These are phyloP conservation scores for Phylloboletellus chloephorus DNA, from an alignment of 1,284 basidiomycete species.

Conservation along the genomic window DNA sequence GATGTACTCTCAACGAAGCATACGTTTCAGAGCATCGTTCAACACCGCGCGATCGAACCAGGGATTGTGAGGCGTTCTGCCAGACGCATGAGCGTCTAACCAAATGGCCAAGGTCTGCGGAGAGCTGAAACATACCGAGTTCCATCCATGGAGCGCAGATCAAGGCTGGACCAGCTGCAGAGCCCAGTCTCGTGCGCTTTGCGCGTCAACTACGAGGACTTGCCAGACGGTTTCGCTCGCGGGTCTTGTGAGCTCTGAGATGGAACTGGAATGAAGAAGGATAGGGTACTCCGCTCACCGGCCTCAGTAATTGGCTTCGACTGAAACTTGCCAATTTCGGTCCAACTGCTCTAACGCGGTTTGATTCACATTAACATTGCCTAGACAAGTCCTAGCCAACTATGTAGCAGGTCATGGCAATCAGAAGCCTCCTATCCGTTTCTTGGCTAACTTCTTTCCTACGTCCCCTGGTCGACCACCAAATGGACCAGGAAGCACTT, in stretches of 20 bases:
- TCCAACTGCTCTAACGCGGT: not conserved
- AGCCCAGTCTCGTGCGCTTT: slow-evolving; percentile 41
- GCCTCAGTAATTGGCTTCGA: slow-evolving; percentile 10
- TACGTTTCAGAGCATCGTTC: slow-evolving; percentile 67
- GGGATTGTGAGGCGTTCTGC: slow-evolving; percentile 49
- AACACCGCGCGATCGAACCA: slow-evolving; percentile 56
- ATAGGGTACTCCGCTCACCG: slow-evolving; percentile 24
- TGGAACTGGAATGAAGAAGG: slow-evolving; percentile 15
- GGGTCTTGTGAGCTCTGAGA: slow-evolving; percentile 12
- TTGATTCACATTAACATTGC: slow-evolving; percentile 1
- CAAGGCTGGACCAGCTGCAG: slow-evolving; percentile 46
- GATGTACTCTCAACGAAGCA: slow-evolving; percentile 13
- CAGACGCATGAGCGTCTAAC: slow-evolving; percentile 15
- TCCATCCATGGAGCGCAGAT: slow-evolving; percentile 70
- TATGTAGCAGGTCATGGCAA: not conserved
- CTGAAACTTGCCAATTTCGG: slow-evolving; percentile 26
- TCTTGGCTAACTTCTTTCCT: slow-evolving; percentile 56
- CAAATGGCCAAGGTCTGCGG: slow-evolving; percentile 1
- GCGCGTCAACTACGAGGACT: slow-evolving; percentile 32
- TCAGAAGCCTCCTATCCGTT: slow-evolving; percentile 72
- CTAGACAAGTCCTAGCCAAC: slow-evolving; percentile 4
- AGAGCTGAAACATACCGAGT: slow-evolving; percentile 43
- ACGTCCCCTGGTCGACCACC: slow-evolving; percentile 49
- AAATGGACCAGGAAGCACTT: slow-evolving; percentile 64
- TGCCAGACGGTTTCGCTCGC: slow-evolving; percentile 14